Conservation (phyloP, 208 protist species). For the Leishmania mexicana region DNA sequence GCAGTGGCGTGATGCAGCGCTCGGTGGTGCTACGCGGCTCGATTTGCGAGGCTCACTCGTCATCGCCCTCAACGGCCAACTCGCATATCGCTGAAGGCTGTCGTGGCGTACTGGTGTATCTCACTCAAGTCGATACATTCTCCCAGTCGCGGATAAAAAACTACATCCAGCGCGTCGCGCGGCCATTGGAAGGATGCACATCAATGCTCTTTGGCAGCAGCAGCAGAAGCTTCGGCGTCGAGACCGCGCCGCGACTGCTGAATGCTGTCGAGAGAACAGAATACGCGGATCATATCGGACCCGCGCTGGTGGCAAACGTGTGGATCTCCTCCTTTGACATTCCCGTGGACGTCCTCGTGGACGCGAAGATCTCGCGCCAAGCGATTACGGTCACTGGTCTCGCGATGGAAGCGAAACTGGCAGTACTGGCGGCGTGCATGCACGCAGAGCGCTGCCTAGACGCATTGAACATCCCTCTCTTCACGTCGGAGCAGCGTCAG, state of each 20-base stretch:
- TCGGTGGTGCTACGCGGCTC: not conserved
- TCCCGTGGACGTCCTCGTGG: slow-evolving; percentile 51
- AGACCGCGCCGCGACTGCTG: not conserved
- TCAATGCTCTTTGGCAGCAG: not conserved
- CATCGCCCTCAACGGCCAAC: not conserved
- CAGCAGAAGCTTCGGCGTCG: not conserved
- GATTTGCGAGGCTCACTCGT: not conserved
- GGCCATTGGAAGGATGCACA: not conserved
- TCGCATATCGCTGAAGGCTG: not conserved
- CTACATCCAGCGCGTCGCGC: slow-evolving; percentile 33
- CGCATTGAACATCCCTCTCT: slow-evolving; percentile 66
- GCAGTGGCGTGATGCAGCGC: not conserved
- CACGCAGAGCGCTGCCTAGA: slow-evolving; percentile 88
- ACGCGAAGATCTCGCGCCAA: slow-evolving; percentile 31
- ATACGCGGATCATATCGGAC: not conserved
- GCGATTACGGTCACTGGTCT: slow-evolving; percentile 37
- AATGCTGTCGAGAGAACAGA: not conserved
- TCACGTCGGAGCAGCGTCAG: slow-evolving; percentile 38
- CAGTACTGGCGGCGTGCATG: slow-evolving; percentile 88
- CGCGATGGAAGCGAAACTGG: slow-evolving; percentile 25
- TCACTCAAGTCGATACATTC: slow-evolving; percentile 31
- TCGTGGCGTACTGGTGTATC: not conserved
- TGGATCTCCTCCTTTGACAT: slow-evolving; percentile 27
- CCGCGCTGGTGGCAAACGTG: not conserved
- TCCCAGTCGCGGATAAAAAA: slow-evolving; percentile 48